phyloP scores from a whole-genome alignment of 2,329 filamentous ascomycete species.

The Fusarium pseudonygamai region DNA sequence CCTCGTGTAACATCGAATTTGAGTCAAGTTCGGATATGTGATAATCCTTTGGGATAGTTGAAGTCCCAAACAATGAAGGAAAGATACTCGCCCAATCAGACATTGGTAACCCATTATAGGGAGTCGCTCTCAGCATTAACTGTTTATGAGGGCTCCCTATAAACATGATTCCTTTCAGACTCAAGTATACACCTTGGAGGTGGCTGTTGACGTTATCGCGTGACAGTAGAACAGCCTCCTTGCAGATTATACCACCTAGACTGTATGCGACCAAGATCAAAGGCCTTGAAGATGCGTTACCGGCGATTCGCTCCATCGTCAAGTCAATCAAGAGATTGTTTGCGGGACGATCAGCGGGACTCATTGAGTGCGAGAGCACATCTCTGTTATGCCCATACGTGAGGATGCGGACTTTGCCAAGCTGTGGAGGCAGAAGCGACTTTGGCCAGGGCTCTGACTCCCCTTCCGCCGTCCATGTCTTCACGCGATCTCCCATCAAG shows the following conservation, averaged over 20 bases:
- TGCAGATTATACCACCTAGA: background rate
- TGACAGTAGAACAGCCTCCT: accelerated
- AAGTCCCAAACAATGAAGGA: background rate
- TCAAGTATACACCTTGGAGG: background rate
- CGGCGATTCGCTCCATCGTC: background rate
- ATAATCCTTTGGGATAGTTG: accelerated
- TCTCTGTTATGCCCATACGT: accelerated
- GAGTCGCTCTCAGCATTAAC: no score
- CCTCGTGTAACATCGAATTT: accelerated
- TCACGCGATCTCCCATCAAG: background rate
- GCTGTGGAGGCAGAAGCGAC: background rate
- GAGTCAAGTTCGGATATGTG: accelerated
- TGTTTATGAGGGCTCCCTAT: no score
- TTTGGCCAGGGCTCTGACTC: background rate
- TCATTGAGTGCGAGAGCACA: accelerated
- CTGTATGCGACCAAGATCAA: background rate
- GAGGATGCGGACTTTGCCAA: background rate
- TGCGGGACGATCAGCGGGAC: accelerated
- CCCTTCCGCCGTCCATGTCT: accelerated
- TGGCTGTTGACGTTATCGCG: background rate
- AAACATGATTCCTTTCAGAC: background rate
- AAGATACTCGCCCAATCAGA: background rate
- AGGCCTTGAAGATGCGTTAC: background rate
- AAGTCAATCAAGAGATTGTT: background rate
- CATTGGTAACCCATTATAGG: accelerated